These are phyloP conservation scores for Fusarium piperis DNA, from an alignment of 2,329 filamentous ascomycete species.

Conservation along the genomic window DNA sequence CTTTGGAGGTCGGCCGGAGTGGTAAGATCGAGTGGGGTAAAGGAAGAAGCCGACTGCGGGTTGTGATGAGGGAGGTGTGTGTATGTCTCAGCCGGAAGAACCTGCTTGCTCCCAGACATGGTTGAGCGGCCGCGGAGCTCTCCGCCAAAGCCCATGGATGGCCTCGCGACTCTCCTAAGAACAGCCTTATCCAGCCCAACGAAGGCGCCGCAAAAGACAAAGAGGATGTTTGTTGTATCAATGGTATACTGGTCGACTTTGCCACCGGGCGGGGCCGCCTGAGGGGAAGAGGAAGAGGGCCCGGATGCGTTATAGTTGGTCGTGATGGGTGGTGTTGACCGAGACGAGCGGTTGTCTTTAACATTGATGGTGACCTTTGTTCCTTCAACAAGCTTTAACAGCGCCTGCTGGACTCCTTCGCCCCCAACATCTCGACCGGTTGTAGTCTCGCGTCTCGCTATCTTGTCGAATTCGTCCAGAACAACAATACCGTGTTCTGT, in stretches of 20 bases:
- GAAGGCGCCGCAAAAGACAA: constrained; percentile 96
- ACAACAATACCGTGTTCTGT: constrained; percentile 95
- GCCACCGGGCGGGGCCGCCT: constrained; percentile 56
- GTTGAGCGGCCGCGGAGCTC: constrained; percentile 71
- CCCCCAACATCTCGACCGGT: constrained; percentile 95
- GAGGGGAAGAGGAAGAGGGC: constrained; percentile 56
- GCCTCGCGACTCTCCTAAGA: constrained; percentile 84
- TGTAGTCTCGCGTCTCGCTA: constrained; percentile 85
- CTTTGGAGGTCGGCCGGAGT: constrained; percentile 80
- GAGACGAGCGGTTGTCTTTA: constrained; percentile 75
- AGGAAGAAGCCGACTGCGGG: constrained; percentile 48
- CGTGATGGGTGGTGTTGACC: constrained; percentile 62
- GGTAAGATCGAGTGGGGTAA: constrained; percentile 75
- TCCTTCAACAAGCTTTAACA: constrained; percentile 95
- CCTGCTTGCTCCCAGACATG: constrained; percentile 60
- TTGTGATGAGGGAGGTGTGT: constrained; percentile 66
- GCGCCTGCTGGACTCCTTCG: constrained; percentile 94
- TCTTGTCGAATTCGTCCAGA: constrained; percentile 97
- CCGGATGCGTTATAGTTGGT: constrained; percentile 61
- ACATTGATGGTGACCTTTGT: constrained; percentile 92
- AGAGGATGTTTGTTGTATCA: constrained; percentile 95
- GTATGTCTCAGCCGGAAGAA: constrained; percentile 72
- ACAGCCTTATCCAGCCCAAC: constrained; percentile 90
- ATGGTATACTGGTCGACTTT: constrained; percentile 76
- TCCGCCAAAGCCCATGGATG: constrained; percentile 90